These are phyloP conservation scores for Aspergillus indologenus DNA, from an alignment of 495 filamentous ascomycete species.

Conservation along the genomic window DNA sequence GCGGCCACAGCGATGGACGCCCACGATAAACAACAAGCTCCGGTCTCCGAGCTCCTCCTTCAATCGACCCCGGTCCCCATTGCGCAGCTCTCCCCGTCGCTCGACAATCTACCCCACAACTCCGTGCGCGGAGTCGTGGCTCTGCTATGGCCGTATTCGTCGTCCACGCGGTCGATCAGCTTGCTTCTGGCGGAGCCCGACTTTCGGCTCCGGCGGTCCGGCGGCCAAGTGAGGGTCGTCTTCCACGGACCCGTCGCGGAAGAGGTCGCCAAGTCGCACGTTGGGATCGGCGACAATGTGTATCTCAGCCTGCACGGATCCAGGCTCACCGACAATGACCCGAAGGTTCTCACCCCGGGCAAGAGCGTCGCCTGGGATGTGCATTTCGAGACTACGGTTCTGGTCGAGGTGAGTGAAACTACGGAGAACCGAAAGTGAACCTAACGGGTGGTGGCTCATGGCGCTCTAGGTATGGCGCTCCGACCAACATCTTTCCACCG, in stretches of 20 bases:
- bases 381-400: constrained; percentile 53
- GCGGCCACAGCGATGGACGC: constrained; percentile 33
- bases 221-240: constrained; percentile 78
- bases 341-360: constrained; percentile 55
- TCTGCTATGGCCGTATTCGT: constrained; percentile 89
- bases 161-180: constrained; percentile 64
- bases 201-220: constrained; percentile 71
- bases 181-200: constrained; percentile 83
- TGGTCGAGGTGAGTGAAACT: constrained; percentile 55
- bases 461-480: constrained; percentile 34
- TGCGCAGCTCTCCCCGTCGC: constrained; percentile 61
- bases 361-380: constrained; percentile 74
- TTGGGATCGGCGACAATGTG: constrained; percentile 77
- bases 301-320: constrained; percentile 64
- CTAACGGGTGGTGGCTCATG: constrained; percentile 5
- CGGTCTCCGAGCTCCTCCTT: constrained; percentile 24
- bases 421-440: too few relatives aligned
- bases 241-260: constrained; percentile 72
- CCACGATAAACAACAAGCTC: constrained; percentile 22
- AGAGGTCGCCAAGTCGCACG: constrained; percentile 57
- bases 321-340: constrained; percentile 51
- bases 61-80: constrained; percentile 54
- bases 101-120: constrained; percentile 28
- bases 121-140: constrained; percentile 69
- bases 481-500: constrained; percentile 26